These are phyloP conservation scores for Funneliformis mosseae DNA, from an alignment of 192 early-diverging fungal species.

Conservation along the genomic window DNA sequence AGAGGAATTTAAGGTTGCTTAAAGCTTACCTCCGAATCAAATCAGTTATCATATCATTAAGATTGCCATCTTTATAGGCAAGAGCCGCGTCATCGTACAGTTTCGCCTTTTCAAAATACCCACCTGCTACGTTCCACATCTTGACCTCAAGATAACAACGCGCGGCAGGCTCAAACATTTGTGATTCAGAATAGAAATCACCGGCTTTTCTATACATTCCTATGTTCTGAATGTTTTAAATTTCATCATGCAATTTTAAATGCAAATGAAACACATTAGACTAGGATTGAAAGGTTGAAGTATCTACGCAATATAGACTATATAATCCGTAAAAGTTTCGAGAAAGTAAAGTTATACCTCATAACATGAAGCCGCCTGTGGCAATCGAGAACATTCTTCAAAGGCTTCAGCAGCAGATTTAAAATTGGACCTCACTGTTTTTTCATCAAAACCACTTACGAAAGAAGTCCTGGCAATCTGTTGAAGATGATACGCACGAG, in stretches of 20 bases:
- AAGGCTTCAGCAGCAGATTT: neutral
- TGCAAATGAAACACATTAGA: too few species aligned
- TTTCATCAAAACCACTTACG: conserved; percentile 1
- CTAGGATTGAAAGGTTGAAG: too few species aligned
- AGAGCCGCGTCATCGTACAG: conserved; percentile 9
- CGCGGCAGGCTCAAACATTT: conserved; percentile 14
- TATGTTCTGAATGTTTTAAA: conserved; percentile 1
- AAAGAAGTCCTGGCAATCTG: conserved; percentile 6
- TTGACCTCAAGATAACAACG: neutral
- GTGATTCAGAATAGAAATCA: neutral
- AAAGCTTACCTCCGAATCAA: conserved; percentile 21
- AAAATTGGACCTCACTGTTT: conserved; percentile 9
- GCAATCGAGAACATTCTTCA: neutral
- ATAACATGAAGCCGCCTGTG: conserved; percentile 22
- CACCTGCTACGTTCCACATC: neutral
- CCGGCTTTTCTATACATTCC: conserved; percentile 1
- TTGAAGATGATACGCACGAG: conserved; percentile 7
- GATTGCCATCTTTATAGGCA: conserved; percentile 1
- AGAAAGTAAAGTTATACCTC: neutral
- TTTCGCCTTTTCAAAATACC: conserved; percentile 10
- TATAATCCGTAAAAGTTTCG: too few species aligned
- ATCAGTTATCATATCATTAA: neutral
- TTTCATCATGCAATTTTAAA: too few species aligned
- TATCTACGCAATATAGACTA: too few species aligned
- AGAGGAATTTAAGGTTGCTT: too few species aligned